These are phyloP conservation scores for Chlorella vulgaris DNA, from an alignment of 139 green algal genomes.

Conservation along the genomic window DNA sequence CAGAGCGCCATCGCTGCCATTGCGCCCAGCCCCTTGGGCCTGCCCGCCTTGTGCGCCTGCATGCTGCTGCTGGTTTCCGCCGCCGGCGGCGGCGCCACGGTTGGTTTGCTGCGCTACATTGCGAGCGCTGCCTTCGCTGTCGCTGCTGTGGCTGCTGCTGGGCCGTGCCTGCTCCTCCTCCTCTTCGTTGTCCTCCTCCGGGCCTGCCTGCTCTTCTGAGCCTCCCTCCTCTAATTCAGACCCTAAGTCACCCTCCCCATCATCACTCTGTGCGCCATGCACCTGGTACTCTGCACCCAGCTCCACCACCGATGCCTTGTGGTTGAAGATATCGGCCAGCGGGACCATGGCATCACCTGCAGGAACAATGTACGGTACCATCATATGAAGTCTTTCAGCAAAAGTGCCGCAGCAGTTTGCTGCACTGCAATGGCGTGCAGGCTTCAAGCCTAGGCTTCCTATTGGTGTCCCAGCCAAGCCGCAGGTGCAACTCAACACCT, in stretches of 20 bases:
- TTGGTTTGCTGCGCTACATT: conserved; percentile 7
- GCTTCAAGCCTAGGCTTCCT: too few relatives aligned
- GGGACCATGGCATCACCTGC: conserved; percentile 79
- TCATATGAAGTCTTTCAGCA: neutral
- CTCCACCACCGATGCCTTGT: conserved; percentile 75
- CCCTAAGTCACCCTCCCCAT: conserved; percentile 16
- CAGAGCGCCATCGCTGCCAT: neutral
- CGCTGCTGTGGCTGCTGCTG: neutral
- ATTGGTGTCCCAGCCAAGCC: too few relatives aligned
- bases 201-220: neutral
- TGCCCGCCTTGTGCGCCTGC: too few relatives aligned
- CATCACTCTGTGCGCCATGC: conserved; percentile 5
- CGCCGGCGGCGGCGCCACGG: too few relatives aligned
- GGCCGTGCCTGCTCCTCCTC: neutral
- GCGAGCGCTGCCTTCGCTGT: neutral
- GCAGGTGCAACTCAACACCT: too few relatives aligned
- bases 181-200: neutral
- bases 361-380: neutral
- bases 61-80: too few relatives aligned
- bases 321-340: conserved; percentile 91
- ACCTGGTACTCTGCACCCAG: conserved; percentile 39
- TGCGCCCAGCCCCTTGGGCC: neutral
- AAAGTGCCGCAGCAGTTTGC: too few relatives aligned
- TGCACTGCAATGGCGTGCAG: too few relatives aligned
- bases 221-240: conserved; percentile 23